These are phyloP conservation scores for Pleochaeta shiraiana DNA, from an alignment of 2,329 filamentous ascomycete genomes.

Conservation along the genomic window DNA sequence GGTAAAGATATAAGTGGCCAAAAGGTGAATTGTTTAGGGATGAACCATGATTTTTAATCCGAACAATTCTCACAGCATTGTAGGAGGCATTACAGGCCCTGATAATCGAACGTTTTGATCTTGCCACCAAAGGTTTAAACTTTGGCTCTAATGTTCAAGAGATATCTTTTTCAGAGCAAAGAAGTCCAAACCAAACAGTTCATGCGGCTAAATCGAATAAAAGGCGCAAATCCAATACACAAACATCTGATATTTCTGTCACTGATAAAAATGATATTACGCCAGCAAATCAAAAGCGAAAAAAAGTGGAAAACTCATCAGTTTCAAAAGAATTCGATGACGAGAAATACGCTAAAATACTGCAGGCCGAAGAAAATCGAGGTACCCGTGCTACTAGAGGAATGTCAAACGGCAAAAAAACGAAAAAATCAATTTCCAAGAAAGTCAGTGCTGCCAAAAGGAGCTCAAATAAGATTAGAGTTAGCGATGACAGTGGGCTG, in stretches of 20 bases:
- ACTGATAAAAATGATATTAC: conserved; percentile 16
- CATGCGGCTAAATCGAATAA: not conserved
- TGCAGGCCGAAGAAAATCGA: conserved; percentile 84
- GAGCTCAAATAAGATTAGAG: conserved; percentile 51
- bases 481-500: conserved; percentile 60
- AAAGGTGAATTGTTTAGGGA: conserved; percentile 16
- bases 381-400: conserved; percentile 51
- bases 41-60: not conserved
- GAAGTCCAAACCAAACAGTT: not conserved
- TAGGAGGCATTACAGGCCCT: conserved; percentile 29
- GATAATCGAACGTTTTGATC: conserved; percentile 33
- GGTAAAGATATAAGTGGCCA: conserved; percentile 19
- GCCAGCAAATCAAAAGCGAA: conserved; percentile 32
- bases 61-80: conserved; percentile 4
- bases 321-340: conserved; percentile 45
- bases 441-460: conserved; percentile 43
- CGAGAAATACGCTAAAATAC: conserved; percentile 62
- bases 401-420: conserved; percentile 23
- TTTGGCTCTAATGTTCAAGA: not conserved
- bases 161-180: not conserved
- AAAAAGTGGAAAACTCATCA: conserved; percentile 25
- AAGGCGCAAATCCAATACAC: conserved; percentile 1
- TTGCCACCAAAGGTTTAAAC: conserved; percentile 14
- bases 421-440: not conserved
- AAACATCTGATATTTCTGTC: conserved; percentile 4